These are phyloP conservation scores for Xylaria sp. DNA, from an alignment of 2,329 filamentous ascomycete species.

Conservation along the genomic window DNA sequence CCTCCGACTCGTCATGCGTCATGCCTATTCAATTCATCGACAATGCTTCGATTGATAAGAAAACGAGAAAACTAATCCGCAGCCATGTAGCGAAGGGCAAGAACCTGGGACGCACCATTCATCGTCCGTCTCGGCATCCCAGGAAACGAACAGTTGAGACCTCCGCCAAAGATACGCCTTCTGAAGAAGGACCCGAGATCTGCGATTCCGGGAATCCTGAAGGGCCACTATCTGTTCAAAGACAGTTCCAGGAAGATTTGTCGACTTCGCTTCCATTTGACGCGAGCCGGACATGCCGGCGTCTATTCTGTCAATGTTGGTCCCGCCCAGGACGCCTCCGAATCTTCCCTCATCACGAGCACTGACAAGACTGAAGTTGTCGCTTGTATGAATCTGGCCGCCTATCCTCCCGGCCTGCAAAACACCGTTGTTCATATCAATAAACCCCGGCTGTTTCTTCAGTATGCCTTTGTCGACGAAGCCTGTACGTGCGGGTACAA, in stretches of 20 bases:
- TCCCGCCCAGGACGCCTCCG: not conserved
- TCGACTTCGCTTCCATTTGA: conserved; percentile 24
- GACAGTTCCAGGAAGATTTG: conserved; percentile 25
- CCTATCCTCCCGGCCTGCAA: conserved; percentile 23
- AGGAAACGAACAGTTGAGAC: conserved; percentile 3
- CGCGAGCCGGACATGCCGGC: conserved; percentile 18
- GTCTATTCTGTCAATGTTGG: conserved; percentile 27
- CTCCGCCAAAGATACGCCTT: not conserved
- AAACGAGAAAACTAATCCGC: conserved; percentile 36
- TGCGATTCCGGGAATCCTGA: not conserved
- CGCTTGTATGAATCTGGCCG: conserved; percentile 15
- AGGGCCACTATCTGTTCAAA: conserved; percentile 12
- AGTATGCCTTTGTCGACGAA: conserved; percentile 46
- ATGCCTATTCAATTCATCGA: conserved; percentile 40
- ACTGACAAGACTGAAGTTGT: conserved; percentile 23
- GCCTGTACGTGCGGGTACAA: conserved; percentile 43
- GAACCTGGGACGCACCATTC: conserved; percentile 31
- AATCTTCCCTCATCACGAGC: not conserved
- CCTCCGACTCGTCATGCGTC: conserved; percentile 19
- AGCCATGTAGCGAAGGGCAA: conserved; percentile 41
- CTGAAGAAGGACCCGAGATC: not conserved
- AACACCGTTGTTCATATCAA: conserved; percentile 15
- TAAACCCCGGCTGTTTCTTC: conserved; percentile 40
- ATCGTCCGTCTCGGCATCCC: conserved; percentile 28
- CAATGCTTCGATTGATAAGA: conserved; percentile 31